Evolutionary conservation across 257 asterid genomes (phyloP).

Genomic region (Penstemon davidsonii): DNA sequence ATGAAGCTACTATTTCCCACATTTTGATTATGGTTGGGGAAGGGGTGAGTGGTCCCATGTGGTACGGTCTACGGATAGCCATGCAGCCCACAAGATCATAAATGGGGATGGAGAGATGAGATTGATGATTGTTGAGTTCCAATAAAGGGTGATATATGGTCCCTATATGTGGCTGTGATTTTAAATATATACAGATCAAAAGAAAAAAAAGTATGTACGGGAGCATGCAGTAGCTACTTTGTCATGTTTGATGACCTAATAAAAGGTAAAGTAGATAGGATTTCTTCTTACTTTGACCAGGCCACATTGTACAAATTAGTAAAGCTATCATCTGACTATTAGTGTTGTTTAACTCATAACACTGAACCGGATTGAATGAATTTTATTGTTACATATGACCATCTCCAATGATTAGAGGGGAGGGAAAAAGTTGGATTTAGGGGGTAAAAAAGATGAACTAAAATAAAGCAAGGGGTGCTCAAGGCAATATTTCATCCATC

Average conservation of each 20-base stretch:
- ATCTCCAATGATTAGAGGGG: no score
- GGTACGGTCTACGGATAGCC: conserved; percentile 21
- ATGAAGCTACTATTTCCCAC: background rate
- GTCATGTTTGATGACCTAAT: conserved; percentile 5
- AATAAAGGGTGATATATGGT: conserved; percentile 31
- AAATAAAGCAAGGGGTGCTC: no score
- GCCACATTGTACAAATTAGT: conserved; percentile 18
- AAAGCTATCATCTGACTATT: no score
- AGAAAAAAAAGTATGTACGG: background rate
- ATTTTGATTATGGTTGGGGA: background rate
- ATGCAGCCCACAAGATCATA: conserved; percentile 22
- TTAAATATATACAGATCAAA: conserved; percentile 14
- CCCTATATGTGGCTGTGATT: conserved; percentile 21
- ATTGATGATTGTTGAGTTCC: conserved; percentile 40
- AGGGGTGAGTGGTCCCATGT: conserved; percentile 32
- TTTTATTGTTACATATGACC: no score
- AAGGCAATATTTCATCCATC: no score
- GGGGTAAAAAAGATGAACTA: no score
- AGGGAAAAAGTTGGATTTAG: no score
- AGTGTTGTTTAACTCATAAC: no score
- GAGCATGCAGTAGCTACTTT: conserved; percentile 21
- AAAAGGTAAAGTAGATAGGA: background rate
- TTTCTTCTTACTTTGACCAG: conserved; percentile 37
- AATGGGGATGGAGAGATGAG: background rate
- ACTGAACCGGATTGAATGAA: no score